Evolutionary conservation across 2,329 filamentous ascomycete genomes (phyloP).

Genomic region (Claviceps pazoutovae): DNA sequence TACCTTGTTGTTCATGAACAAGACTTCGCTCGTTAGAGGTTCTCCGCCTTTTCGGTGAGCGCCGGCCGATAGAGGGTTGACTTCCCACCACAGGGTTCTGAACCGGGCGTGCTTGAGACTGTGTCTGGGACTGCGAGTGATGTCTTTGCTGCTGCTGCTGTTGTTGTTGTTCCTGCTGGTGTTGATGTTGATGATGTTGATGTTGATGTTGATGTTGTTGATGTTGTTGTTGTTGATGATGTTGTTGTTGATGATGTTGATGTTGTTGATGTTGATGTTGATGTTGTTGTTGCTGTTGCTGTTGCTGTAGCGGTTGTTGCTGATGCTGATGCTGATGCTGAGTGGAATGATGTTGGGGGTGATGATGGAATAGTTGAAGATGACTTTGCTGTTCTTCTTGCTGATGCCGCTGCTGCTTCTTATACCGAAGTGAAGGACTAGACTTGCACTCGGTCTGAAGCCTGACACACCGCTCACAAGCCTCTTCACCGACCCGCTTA

Average conservation of each 20-base stretch:
- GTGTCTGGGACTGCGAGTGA: conserved; percentile 4
- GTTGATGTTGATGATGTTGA: not conserved
- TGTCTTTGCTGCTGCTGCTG: conserved; percentile 7
- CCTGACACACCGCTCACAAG: conserved; percentile 29
- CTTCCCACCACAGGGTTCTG: conserved; percentile 2
- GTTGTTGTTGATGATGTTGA: conserved; percentile 18
- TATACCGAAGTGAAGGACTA: conserved; percentile 27
- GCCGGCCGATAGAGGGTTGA: conserved; percentile 10
- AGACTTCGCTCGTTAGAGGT: conserved; percentile 20
- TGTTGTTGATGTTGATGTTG: conserved; percentile 7
- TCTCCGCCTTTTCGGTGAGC: conserved; percentile 24
- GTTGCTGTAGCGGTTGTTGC: not conserved
- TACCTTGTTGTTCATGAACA: conserved; percentile 23
- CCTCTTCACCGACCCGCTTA: conserved; percentile 25
- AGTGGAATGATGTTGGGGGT: conserved; percentile 10
- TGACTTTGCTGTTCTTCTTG: conserved; percentile 6
- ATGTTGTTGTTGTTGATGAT: conserved; percentile 12
- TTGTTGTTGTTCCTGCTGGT: not conserved
- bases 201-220: not conserved
- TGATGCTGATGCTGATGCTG: conserved; percentile 13
- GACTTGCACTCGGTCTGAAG: conserved; percentile 28
- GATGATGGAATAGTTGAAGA: too few relatives aligned
- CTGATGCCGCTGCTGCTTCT: conserved; percentile 20
- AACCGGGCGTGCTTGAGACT: not conserved
- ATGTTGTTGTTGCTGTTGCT: conserved; percentile 14